Evolutionary conservation across 768 basidiomycete species (phyloP).

Genomic region (Suillus sp.): DNA sequence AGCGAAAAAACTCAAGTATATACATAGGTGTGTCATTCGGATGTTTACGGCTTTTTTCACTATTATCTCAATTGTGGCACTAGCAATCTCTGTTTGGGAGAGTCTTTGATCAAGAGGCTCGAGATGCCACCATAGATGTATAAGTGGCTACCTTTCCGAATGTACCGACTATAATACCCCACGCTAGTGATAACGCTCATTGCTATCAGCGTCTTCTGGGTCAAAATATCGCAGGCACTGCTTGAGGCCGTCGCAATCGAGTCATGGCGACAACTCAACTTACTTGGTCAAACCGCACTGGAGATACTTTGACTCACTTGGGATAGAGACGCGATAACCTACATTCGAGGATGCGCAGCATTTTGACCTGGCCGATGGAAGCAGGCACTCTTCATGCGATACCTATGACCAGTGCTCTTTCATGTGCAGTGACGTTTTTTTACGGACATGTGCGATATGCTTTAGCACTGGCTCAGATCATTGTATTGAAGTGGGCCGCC

Average conservation of each 20-base stretch:
- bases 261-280: background rate
- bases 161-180: no score
- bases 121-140: background rate
- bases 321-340: slow-evolving; percentile 14
- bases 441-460: background rate
- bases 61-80: background rate
- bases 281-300: background rate
- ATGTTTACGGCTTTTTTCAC: background rate
- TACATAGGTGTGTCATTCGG: background rate
- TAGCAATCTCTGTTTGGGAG: background rate
- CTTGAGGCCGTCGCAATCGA: background rate
- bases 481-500: background rate
- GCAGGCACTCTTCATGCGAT: slow-evolving; percentile 30
- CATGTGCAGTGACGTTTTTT: slow-evolving; percentile 43
- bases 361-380: slow-evolving; percentile 41
- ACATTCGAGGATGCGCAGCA: slow-evolving; percentile 65
- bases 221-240: background rate
- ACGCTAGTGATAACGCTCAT: background rate
- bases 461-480: slow-evolving; percentile 19
- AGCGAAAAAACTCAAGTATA: background rate
- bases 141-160: background rate
- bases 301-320: background rate
- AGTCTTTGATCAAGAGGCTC: background rate
- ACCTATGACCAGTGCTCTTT: slow-evolving; percentile 44
- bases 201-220: background rate